phyloP scores from a whole-genome alignment of 2,329 filamentous ascomycete genomes.

The Aureobasidium sp. region DNA sequence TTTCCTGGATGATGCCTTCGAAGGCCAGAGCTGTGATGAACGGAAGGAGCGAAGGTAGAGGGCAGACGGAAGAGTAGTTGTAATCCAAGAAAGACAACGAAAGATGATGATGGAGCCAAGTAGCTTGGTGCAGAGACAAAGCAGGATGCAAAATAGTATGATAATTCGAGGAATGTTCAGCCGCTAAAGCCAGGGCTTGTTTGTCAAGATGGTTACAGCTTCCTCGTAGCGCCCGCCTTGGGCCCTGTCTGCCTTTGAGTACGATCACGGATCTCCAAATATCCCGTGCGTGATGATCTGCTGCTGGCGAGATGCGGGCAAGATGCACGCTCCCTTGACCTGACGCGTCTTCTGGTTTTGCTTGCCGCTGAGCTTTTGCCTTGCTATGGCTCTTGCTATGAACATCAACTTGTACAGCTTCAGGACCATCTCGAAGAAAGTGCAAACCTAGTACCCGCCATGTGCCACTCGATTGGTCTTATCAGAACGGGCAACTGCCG shows the following conservation, averaged over 20 bases:
- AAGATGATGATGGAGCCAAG: constrained; percentile 1
- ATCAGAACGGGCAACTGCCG: background rate
- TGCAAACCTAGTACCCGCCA: background rate
- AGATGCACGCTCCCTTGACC: background rate
- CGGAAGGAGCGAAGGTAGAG: background rate
- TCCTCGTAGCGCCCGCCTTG: background rate
- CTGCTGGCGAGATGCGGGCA: background rate
- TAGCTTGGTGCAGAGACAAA: constrained; percentile 3
- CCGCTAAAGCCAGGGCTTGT: background rate
- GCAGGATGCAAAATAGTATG: background rate
- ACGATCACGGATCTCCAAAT: background rate
- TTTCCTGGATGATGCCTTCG: background rate
- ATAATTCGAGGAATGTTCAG: background rate
- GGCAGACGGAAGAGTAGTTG: background rate
- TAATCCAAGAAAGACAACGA: background rate
- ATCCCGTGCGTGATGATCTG: background rate
- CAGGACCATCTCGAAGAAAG: background rate
- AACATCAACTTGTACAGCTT: background rate
- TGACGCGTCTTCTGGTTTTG: background rate
- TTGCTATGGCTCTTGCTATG: background rate
- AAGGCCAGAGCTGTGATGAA: background rate
- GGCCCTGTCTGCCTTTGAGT: background rate
- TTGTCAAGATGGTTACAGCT: background rate
- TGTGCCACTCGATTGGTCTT: background rate
- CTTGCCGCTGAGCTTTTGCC: background rate